Evolutionary conservation across 129 eudicot genomes (phyloP).

Genomic region (sunflower (Helianthus annuus)): DNA sequence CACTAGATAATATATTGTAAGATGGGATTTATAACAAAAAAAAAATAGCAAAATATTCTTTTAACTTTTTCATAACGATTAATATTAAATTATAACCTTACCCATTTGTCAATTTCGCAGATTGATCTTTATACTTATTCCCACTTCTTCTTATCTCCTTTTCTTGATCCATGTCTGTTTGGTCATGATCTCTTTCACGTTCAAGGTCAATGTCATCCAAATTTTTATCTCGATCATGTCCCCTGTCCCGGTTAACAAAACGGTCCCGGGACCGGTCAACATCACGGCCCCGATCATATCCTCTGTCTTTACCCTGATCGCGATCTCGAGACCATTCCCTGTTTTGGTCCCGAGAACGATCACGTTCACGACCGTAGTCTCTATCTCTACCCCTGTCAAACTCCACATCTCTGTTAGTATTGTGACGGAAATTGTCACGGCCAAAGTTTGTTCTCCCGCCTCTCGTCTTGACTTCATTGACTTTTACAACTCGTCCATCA

Average conservation of each 20-base stretch:
- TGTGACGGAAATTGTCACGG: slow-evolving; percentile 61
- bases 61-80: slow-evolving; percentile 7
- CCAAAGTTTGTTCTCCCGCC: slow-evolving; percentile 60
- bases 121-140: slow-evolving; percentile 55
- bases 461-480: slow-evolving; percentile 77
- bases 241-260: slow-evolving; percentile 49
- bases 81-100: slow-evolving; percentile 18
- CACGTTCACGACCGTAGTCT: slow-evolving; percentile 49
- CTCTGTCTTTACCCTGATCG: slow-evolving; percentile 62
- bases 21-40: background rate
- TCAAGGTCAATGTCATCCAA: slow-evolving; percentile 41
- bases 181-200: slow-evolving; percentile 46
- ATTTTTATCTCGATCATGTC: slow-evolving; percentile 43
- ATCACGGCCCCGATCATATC: slow-evolving; percentile 50
- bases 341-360: slow-evolving; percentile 44
- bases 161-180: slow-evolving; percentile 37
- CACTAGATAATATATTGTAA: background rate
- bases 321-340: slow-evolving; percentile 73
- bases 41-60: slow-evolving; percentile 8
- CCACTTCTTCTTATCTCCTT: slow-evolving; percentile 49
- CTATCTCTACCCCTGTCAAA: slow-evolving; percentile 52
- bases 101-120: slow-evolving; percentile 46
- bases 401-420: slow-evolving; percentile 50
- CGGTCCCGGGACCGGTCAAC: slow-evolving; percentile 49
- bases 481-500: slow-evolving; percentile 78